Evolutionary conservation across 2,329 filamentous ascomycete genomes (phyloP), one percentile per base, ranked within the genome.

Genomic region (Alternaria longipes): DNA sequence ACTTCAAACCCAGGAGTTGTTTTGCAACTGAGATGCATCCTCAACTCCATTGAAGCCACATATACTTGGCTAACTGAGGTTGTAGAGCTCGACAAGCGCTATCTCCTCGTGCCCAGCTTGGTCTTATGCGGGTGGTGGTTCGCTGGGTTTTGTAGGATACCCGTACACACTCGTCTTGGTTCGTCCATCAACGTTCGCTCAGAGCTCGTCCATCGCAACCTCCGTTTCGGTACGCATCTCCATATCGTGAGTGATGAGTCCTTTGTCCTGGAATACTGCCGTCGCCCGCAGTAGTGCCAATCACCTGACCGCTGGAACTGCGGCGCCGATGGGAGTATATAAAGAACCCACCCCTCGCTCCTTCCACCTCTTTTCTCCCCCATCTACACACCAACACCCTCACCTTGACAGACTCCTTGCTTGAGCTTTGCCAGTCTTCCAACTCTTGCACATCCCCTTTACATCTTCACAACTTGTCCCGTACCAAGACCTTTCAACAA

Each of bases 71-170:
- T 32, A 40, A 40, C 9, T 54, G 61, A 66, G 54, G 56, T 67
- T 55, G 58, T 65, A 68, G 56, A 74, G 38, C 67, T 74, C 60
- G 50, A 55, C 53, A 28, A 66, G 61, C 50, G 62, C 66, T 68
- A 63, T 70, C 66, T 45, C 47, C 50, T 67, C 57, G 42, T 62
- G 45, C 54, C 28, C 16, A 5, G 56, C 41, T 63, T 32, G 56
- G 38, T 9, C 20, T 28, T 14, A 18, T 63, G 36, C 32, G 49
- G 28, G 24, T 54, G 44, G 50, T 30, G 46, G 28, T 49, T 41
- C 54, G 49, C 6, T 53, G 51, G 55, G 40, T 61, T 60, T 36
- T 9, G 57, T 38, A 34, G 42, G 47, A 22, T 45, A 42, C 24
- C 56, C 52, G 45, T 55, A 32, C 28, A n/a, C 24, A 12, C n/a